Evolutionary conservation across 1,139 yeast genomes (phyloP), one percentile per base, ranked within the genome.

Genomic region (Scheffersomyces stambukii): DNA sequence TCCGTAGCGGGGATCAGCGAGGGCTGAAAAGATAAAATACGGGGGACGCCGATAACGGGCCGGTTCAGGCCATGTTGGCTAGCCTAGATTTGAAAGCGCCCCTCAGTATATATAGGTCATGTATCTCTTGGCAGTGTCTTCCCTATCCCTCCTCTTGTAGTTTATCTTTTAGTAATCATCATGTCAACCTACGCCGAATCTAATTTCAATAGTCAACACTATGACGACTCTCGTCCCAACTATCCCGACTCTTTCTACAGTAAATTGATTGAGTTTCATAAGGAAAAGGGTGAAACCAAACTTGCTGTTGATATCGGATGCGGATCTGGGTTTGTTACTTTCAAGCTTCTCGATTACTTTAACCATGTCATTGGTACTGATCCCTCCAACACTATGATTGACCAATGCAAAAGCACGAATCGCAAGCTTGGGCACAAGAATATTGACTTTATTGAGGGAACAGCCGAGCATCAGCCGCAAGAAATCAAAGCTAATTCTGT

Each of bases 311-410:
- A 86, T 52, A 59, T 83, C 11, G 96, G 95, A 0, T 78, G 88
- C 48, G 96, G 96, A 1, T 81, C 95, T 0, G 95, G 95, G 1
- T 78, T 78, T 39, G 91, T 82, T 1, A 70, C 93, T 0, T 61
- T 70, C 37, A 74, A 77, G 26, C 50, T 83, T 33, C 48, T 67
- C 1, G 41, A 63, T 1, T 56, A 65, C 35, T 71, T 71, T 31
- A 48, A 60, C 8, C 47, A 54, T n/a, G 76, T 79, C 2, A 49
- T 74, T 13, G 94, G 91, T 2, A 65, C 83, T 1, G 95, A 85
- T 49, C 64, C 80, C 4, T 80, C 91, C 0, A 41, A 42, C 2
- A 66, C 67, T 1, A 85, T 85, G 95, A 64, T 84, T 10, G 52
- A 60, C 1, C 57, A 57, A 31, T 80, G 84, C 32, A 40, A 49